These are phyloP conservation scores for Aspergillus sp. DNA, from an alignment of 2,329 filamentous ascomycete genomes.

Conservation along the genomic window DNA sequence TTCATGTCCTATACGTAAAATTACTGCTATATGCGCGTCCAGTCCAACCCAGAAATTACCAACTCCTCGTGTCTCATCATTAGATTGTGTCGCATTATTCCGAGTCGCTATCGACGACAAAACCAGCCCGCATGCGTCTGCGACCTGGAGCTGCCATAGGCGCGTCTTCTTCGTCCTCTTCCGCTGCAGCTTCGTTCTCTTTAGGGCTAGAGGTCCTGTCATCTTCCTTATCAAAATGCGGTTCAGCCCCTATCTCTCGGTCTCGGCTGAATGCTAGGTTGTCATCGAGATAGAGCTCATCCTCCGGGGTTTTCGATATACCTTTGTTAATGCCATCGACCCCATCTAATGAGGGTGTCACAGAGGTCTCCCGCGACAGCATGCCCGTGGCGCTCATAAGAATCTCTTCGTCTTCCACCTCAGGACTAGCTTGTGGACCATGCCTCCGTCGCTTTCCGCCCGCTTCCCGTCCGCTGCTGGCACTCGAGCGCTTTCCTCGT, in stretches of 20 bases:
- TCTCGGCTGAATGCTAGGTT: constrained; percentile 33
- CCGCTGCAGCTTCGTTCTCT: constrained; percentile 1
- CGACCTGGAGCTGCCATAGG: constrained; percentile 29
- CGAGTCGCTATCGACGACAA: constrained; percentile 46
- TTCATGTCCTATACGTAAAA: not conserved
- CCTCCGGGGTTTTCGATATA: constrained; percentile 28
- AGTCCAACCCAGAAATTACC: not conserved
- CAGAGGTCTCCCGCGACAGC: constrained; percentile 18
- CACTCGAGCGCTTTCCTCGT: constrained; percentile 29
- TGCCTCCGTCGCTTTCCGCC: constrained; percentile 33
- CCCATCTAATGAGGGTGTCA: not conserved
- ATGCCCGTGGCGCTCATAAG: constrained; percentile 28
- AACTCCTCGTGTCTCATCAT: constrained; percentile 28
- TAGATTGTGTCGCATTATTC: constrained; percentile 28
- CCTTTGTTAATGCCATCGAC: not conserved
- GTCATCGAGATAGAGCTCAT: constrained; percentile 36
- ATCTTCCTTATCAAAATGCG: not conserved
- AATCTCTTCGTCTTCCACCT: constrained; percentile 31
- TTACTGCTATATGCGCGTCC: not conserved
- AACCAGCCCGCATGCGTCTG: constrained; percentile 39
- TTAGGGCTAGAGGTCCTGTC: constrained; percentile 4
- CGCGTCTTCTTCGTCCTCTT: constrained; percentile 30
- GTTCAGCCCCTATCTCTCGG: constrained; percentile 16
- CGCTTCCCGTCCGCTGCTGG: constrained; percentile 18
- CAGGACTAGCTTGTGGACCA: constrained; percentile 9